Percentiles rank a stretch among this genome's conserved stretches.
Evolutionary conservation across 768 basidiomycete species (phyloP).

Genomic region (Rubroboletus pulcherrimus): DNA sequence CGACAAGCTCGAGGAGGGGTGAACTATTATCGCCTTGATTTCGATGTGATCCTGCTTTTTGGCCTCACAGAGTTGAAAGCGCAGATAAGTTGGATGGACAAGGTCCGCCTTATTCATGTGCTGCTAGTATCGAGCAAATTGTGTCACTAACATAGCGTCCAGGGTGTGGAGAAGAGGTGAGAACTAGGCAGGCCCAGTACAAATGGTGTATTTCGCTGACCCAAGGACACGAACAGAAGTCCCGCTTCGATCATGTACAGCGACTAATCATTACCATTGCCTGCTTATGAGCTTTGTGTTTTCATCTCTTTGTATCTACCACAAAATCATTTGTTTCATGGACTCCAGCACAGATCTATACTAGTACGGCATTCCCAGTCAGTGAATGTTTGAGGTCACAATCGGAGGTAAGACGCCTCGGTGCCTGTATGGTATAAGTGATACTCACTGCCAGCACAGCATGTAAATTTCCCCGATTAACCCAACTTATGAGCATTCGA

Average conservation of each 20-base stretch:
- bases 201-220: background rate
- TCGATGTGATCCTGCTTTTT: conserved; percentile 37
- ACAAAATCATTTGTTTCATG: background rate
- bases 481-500: too few relatives aligned
- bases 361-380: background rate
- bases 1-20: background rate
- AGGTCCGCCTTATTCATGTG: conserved; percentile 13
- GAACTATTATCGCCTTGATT: conserved; percentile 18
- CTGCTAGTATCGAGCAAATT: too few relatives aligned
- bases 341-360: background rate
- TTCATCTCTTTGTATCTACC: background rate
- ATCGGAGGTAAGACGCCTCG: too few relatives aligned
- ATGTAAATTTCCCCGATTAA: too few relatives aligned
- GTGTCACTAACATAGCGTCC: background rate
- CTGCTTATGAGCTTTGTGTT: background rate
- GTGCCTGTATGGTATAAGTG: too few relatives aligned
- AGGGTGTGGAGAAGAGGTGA: conserved; percentile 15
- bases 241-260: background rate
- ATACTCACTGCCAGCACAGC: too few relatives aligned
- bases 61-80: conserved; percentile 46
- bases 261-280: background rate
- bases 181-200: background rate
- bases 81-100: conserved; percentile 38
- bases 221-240: background rate
- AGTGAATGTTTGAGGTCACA: background rate